Evolutionary conservation across 202 grass and related monocot genomes (phyloP).

Genomic region (Carex arenaria): DNA sequence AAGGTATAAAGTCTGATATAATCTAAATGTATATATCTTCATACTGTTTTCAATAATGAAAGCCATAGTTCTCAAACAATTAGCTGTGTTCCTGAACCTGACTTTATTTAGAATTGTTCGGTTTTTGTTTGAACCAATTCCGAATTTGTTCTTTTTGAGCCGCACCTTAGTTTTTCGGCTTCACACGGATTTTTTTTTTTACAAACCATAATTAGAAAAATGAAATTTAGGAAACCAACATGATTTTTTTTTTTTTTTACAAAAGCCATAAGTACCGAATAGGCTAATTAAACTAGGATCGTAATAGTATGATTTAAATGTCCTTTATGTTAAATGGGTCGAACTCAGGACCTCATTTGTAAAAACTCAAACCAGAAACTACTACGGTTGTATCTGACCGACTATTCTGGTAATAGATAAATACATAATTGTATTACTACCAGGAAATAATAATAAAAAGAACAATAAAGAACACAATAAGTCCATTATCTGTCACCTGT

Average conservation of each 20-base stretch:
- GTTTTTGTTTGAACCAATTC: background rate
- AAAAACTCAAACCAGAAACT: background rate
- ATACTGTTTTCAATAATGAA: background rate
- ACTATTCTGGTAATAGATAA: background rate
- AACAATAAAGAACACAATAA: no score
- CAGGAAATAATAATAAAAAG: background rate
- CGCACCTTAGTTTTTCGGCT: background rate
- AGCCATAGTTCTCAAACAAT: background rate
- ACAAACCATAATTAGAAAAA: no score
- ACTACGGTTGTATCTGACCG: background rate
- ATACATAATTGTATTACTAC: background rate
- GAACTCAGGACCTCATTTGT: background rate
- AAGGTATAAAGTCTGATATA: background rate
- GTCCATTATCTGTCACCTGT: no score
- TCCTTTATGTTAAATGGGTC: background rate
- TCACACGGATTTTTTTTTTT: no score
- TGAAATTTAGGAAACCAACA: no score
- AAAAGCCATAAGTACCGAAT: no score
- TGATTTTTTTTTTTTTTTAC: no score
- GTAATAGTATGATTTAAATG: background rate
- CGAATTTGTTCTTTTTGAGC: background rate
- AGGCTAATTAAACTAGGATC: background rate
- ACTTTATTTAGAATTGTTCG: background rate
- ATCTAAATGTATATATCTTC: background rate
- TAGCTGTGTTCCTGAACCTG: background rate